These are phyloP conservation scores for Xylaria sp. DNA, from an alignment of 2,329 filamentous ascomycete species.

Conservation along the genomic window DNA sequence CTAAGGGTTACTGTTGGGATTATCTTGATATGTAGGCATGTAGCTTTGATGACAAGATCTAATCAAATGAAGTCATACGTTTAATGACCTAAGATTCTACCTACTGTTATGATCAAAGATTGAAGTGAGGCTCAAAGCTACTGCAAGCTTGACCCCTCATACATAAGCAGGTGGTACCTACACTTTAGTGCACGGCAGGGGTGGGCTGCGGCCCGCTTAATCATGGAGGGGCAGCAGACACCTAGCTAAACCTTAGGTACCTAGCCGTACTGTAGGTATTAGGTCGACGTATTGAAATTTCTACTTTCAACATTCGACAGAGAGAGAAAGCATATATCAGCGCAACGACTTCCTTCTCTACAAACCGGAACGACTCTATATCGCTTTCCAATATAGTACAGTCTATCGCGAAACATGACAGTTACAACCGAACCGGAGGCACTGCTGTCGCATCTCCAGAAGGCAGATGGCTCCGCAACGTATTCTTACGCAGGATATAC, in stretches of 20 bases:
- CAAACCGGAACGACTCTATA: background rate
- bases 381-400: background rate
- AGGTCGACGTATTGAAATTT: conserved; percentile 19
- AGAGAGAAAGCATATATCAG: background rate
- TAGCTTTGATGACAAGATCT: background rate
- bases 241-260: background rate
- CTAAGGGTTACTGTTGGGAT: background rate
- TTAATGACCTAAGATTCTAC: background rate
- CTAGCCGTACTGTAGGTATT: background rate
- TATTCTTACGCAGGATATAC: conserved; percentile 81
- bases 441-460: conserved; percentile 68
- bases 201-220: background rate
- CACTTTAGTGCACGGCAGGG: conserved; percentile 1
- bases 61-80: background rate
- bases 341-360: conserved; percentile 3
- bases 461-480: conserved; percentile 82
- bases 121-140: conserved; percentile 28
- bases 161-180: background rate
- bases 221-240: conserved; percentile 2
- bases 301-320: conserved; percentile 18
- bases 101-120: background rate
- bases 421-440: conserved; percentile 60
- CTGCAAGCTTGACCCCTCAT: background rate
- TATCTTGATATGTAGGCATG: background rate
- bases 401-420: conserved; percentile 53